Base-by-base conservation (phyloP, 768 basidiomycete species). In the Podaxis sp. region DNA sequence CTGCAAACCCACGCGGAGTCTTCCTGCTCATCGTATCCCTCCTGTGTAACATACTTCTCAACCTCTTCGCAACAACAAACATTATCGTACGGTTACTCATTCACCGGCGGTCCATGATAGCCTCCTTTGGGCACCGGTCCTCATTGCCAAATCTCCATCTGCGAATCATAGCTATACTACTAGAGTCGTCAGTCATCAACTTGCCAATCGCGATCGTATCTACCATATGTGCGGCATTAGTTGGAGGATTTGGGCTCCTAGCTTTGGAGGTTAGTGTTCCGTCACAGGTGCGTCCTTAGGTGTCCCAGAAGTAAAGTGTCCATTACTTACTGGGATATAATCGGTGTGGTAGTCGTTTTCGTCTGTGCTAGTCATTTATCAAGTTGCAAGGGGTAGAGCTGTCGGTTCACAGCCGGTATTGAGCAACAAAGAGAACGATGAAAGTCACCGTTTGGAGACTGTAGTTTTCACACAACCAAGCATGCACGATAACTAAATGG, bases 341-440 rank as follows among this genome's bases (percentile, higher is more conserved):
- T 10, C 13, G 2, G 8, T 4, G 10, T 24, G 2, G 1, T 40
- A 60, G 58, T 60, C 48, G 1, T 37, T 60, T n/a, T 50, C 49
- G 7, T 60, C 58, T 24, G 50, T 60, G 13, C 40, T 51, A 3
- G 36, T 60, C 3, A 60, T 60, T 38, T 60, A 60, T 30, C 58
- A 60, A 37, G 49, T 51, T 17, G 49, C 58, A 28, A 60, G 40
- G 24, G 58, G 58, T 38, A 50, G 50, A 37, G 48, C 58, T 3
- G 22, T 40, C 13, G 48, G 58, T 4, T 57, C 56, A 15, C 24
- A 57, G 13, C 24, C 38, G 13, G n/a, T 38, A 2, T 20, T 12
- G 11, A 40, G 22, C 15, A 38, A 8, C 13, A 50, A 28, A 22
- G 49, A 11, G 12, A 50, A 12, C 15, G 26, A 13, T 15, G 49